A percentile compares a stretch with the other conserved stretches of the same genome.
Conservation (phyloP, 2,329 filamentous ascomycete species). For the Hymenoscyphus albidus region DNA sequence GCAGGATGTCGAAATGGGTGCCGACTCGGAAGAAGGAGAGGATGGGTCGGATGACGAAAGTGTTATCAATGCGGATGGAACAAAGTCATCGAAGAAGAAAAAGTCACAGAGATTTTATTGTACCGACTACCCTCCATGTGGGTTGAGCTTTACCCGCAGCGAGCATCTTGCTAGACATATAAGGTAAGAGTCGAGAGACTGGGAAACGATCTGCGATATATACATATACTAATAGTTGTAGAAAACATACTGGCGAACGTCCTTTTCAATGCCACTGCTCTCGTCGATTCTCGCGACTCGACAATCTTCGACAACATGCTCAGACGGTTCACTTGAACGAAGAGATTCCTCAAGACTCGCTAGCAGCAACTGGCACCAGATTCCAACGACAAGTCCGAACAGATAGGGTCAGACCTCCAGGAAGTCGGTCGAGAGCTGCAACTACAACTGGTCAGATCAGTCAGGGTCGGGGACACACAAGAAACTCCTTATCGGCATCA, state of each 20-base stretch:
- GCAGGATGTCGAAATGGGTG: constrained; percentile 68
- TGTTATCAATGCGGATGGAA: constrained; percentile 58
- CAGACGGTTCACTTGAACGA: constrained; percentile 98
- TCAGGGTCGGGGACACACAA: constrained; percentile 72
- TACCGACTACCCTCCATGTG: constrained; percentile 90
- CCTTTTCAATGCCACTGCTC: constrained; percentile 97
- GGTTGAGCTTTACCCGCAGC: constrained; percentile 89
- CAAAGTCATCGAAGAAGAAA: constrained; percentile 85
- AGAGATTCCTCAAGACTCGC: constrained; percentile 88
- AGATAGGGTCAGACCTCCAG: constrained; percentile 73
- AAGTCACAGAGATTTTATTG: constrained; percentile 96
- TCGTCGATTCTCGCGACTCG: constrained; percentile 84
- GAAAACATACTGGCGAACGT: constrained; percentile 95
- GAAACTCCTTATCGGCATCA: constrained; percentile 79
- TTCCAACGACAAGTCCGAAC: constrained; percentile 91
- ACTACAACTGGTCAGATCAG: constrained; percentile 71
- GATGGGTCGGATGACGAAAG: constrained; percentile 61
- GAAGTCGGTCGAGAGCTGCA: constrained; percentile 68
- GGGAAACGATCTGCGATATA: no score
- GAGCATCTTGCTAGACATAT: constrained; percentile 95
- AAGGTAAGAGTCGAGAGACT: constrained; percentile 51
- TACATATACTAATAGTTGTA: constrained; percentile 38
- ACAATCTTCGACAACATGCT: constrained; percentile 94
- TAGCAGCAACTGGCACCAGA: constrained; percentile 86
- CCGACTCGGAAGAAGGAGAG: constrained; percentile 63